phyloP scores from a whole-genome alignment of 305 asterid species.

The Galium porrigens region DNA sequence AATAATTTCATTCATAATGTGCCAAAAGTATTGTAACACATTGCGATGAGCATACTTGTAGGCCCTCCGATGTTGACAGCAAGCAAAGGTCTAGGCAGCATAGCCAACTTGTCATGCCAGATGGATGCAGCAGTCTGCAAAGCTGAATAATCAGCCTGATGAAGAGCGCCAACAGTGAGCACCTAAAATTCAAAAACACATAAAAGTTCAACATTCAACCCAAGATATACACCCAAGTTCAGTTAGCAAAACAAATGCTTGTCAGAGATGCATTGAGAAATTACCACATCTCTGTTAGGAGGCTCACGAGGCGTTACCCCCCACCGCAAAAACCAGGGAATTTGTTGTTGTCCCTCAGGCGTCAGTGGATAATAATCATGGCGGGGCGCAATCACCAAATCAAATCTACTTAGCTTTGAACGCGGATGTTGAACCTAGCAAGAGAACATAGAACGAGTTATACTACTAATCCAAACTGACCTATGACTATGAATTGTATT shows the following conservation, averaged over 20 bases:
- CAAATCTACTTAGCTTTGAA: conserved; percentile 58
- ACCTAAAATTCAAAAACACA: conserved; percentile 28
- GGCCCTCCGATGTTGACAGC: conserved; percentile 82
- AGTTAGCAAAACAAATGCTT: conserved; percentile 11
- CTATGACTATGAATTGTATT: background rate
- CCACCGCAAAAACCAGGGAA: conserved; percentile 52
- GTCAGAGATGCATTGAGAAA: conserved; percentile 11
- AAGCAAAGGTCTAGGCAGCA: conserved; percentile 54
- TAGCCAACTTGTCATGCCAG: conserved; percentile 56
- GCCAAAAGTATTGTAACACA: background rate
- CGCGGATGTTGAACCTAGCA: conserved; percentile 85
- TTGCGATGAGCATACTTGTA: conserved; percentile 35
- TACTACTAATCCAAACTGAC: background rate
- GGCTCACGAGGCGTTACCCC: conserved; percentile 61
- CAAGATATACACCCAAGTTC: conserved; percentile 13
- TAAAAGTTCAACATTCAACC: conserved; percentile 12
- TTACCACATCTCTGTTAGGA: conserved; percentile 64
- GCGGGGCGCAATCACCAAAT: conserved; percentile 61
- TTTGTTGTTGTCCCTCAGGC: conserved; percentile 54
- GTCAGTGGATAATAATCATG: conserved; percentile 72
- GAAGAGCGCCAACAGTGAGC: conserved; percentile 76
- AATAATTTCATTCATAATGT: background rate
- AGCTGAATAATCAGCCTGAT: conserved; percentile 54
- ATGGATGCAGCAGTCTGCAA: conserved; percentile 51
- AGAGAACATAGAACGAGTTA: conserved; percentile 12